A percentile compares a stretch with the other conserved stretches of the same genome.
phyloP scores from a whole-genome alignment of 1,139 yeast species.

The Pichia kudriavzevii region DNA sequence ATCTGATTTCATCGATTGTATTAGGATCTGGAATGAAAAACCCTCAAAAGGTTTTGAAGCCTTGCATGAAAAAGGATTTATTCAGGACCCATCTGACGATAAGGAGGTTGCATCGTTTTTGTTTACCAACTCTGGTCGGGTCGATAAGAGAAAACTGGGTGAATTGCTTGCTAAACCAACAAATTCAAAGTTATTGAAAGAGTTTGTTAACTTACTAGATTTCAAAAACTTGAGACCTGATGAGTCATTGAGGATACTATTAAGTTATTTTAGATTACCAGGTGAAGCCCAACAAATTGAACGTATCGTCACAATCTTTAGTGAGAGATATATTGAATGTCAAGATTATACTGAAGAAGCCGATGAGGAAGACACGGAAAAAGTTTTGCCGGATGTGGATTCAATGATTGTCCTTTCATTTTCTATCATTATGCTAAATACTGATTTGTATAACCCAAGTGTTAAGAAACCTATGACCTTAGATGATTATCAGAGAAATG shows the following conservation, averaged over 20 bases:
- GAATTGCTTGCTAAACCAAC: constrained; percentile 75
- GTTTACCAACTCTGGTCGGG: constrained; percentile 67
- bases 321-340: constrained; percentile 65
- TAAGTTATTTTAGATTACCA: constrained; percentile 83
- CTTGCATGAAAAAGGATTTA: constrained; percentile 56
- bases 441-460: constrained; percentile 73
- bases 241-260: constrained; percentile 78
- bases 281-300: constrained; percentile 98
- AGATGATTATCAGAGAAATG: constrained; percentile 71
- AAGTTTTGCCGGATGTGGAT: constrained; percentile 62
- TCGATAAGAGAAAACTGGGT: constrained; percentile 84
- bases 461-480: constrained; percentile 82
- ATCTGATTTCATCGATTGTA: constrained; percentile 66
- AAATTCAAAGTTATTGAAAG: constrained; percentile 50
- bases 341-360: constrained; percentile 30
- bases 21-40: constrained; percentile 65
- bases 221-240: constrained; percentile 77
- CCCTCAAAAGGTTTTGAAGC: constrained; percentile 69
- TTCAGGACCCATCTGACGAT: constrained; percentile 44
- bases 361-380: constrained; percentile 22
- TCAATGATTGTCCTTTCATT: constrained; percentile 67
- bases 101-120: constrained; percentile 69
- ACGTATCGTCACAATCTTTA: constrained; percentile 80
- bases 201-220: constrained; percentile 67
- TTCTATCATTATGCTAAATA: constrained; percentile 70